Conservation (phyloP, 1,284 basidiomycete species). For the Pseudozyma thailandica region DNA sequence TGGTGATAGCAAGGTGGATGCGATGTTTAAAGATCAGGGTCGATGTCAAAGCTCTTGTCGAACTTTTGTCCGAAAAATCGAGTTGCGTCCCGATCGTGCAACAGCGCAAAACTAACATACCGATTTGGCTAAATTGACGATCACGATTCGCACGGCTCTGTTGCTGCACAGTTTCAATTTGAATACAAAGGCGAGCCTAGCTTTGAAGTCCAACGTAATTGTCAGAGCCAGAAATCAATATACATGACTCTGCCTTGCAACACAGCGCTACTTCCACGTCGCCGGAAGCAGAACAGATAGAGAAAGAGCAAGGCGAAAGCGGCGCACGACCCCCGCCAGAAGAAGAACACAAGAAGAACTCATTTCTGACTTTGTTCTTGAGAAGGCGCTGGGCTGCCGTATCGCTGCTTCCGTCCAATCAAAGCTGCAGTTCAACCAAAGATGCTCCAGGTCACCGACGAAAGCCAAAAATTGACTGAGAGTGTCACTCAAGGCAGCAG, state of each 20-base stretch:
- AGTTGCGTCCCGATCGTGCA: background rate
- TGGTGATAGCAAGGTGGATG: constrained; percentile 2
- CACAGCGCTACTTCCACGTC: constrained; percentile 33
- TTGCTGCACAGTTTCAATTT: background rate
- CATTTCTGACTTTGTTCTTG: background rate
- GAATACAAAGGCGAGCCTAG: background rate
- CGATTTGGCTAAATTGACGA: background rate
- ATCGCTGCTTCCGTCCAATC: background rate
- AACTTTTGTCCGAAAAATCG: constrained; percentile 34
- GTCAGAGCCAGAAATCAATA: too few species aligned
- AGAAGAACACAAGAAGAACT: constrained; percentile 15
- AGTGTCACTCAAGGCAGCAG: constrained; percentile 4
- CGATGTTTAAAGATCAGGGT: constrained; percentile 11
- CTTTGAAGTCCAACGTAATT: too few species aligned
- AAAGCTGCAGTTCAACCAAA: background rate
- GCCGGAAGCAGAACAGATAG: constrained; percentile 38
- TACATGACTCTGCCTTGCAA: background rate
- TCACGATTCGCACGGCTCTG: constrained; percentile 32
- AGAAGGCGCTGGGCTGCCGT: background rate
- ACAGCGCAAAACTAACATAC: constrained; percentile 16
- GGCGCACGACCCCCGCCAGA: constrained; percentile 26
- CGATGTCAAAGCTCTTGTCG: constrained; percentile 14
- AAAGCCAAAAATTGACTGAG: constrained; percentile 1
- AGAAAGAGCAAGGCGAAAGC: background rate
- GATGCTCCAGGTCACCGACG: constrained; percentile 26